Percentiles rank a stretch among this genome's conserved stretches.
phyloP scores from a whole-genome alignment of 768 basidiomycete species.

The Goffeauzyma gilvescens region DNA sequence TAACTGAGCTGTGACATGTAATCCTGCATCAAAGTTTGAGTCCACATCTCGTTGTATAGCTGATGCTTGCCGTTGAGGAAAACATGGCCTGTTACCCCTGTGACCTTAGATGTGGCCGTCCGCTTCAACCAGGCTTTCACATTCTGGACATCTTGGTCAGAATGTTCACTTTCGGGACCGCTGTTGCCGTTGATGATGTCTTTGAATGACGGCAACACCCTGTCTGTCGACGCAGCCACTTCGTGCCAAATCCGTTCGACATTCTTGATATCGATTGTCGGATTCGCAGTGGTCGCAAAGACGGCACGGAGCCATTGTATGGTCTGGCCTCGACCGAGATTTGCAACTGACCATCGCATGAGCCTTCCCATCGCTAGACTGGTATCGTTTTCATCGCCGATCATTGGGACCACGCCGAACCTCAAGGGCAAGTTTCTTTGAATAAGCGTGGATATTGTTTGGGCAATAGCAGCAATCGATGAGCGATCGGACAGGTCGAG shows the following conservation, averaged over 20 bases:
- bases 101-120: constrained; percentile 39
- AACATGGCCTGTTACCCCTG: constrained; percentile 50
- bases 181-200: constrained; percentile 24
- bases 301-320: constrained; percentile 39
- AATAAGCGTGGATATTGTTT: constrained; percentile 51
- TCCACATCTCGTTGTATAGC: constrained; percentile 6
- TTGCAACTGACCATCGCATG: constrained; percentile 47
- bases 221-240: too few species aligned
- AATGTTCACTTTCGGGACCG: constrained; percentile 5
- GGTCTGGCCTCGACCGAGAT: constrained; percentile 46
- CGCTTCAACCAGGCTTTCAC: constrained; percentile 43
- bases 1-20: constrained; percentile 3
- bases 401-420: constrained; percentile 65
- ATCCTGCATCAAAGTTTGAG: constrained; percentile 9
- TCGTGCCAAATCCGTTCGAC: too few species aligned
- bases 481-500: constrained; percentile 55
- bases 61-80: constrained; percentile 67
- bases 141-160: constrained; percentile 34
- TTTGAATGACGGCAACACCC: too few species aligned
- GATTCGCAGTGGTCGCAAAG: not conserved
- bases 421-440: constrained; percentile 54
- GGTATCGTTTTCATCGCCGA: constrained; percentile 36
- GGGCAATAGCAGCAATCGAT: constrained; percentile 46
- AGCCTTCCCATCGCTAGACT: constrained; percentile 48
- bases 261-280: constrained; percentile 1